These are phyloP conservation scores for Marasmius sp. DNA, from an alignment of 1,284 basidiomycete species.

Conservation along the genomic window DNA sequence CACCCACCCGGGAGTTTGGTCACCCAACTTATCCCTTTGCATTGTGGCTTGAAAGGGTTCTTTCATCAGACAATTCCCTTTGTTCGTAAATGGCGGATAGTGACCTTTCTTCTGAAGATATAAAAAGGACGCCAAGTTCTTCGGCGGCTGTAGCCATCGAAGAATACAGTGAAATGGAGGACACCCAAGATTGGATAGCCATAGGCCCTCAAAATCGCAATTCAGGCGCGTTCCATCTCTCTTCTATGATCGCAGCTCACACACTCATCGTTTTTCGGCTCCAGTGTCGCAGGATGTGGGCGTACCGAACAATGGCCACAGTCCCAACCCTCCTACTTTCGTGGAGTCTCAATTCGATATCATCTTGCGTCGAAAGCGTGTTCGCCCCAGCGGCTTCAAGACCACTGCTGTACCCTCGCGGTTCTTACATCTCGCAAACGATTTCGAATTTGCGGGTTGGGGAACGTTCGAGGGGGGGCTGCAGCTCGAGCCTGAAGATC, in stretches of 20 bases:
- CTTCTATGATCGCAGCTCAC: background rate
- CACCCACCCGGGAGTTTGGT: too few relatives aligned
- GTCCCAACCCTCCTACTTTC: conserved; percentile 39
- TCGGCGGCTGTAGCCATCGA: background rate
- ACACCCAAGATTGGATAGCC: conserved; percentile 17
- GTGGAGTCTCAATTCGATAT: conserved; percentile 49
- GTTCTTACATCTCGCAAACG: conserved; percentile 61
- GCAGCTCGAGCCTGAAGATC: conserved; percentile 38
- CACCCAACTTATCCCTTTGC: too few relatives aligned
- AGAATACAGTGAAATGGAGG: background rate
- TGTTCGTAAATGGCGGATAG: too few relatives aligned
- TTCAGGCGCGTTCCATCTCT: background rate
- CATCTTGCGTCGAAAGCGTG: conserved; percentile 57
- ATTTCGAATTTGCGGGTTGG: conserved; percentile 71
- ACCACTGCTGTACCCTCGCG: conserved; percentile 49
- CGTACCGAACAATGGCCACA: background rate
- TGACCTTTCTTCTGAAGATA: too few relatives aligned
- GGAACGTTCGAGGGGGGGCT: conserved; percentile 45
- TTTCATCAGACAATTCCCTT: too few relatives aligned
- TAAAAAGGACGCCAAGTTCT: background rate
- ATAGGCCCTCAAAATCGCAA: conserved; percentile 18
- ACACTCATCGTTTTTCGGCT: background rate
- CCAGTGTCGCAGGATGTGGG: background rate
- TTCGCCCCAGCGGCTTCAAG: conserved; percentile 47
- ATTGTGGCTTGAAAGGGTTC: too few relatives aligned